Base-by-base conservation (phyloP, 306 rosid genomes). In the Amphicarpaea edgeworthii region DNA sequence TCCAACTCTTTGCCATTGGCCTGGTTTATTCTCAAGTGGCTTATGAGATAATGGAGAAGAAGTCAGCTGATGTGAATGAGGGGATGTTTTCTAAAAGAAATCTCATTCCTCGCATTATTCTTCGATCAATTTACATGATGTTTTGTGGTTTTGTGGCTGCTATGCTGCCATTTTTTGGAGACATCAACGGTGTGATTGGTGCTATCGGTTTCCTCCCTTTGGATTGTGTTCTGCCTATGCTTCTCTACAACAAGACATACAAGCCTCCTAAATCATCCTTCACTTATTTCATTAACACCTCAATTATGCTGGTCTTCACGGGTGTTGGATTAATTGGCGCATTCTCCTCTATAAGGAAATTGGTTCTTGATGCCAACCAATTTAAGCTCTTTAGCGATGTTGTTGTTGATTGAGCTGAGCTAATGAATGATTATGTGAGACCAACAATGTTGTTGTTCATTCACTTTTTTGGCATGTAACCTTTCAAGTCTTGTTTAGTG, bases 11-110 rank as follows among this genome's bases (percentile, higher is more conserved):
- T 42, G 97, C 97, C 82, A 91, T 91, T 77, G 92, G 86, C 78
- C 83, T 88, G 85, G 93, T 91, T 19, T 91, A 91, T 70, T 89
- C 96, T 23, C 93, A 91, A 87, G 96, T 91, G 16, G 93, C 96
- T 7, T 91, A 88, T 78, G 96, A 91, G 90, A 87, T 91, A 42
- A 91, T 91, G 90, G 96, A 91, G 82, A 86, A 80, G 81, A 70
- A 83, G 68, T 88, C 96, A 68, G 93, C 89, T 1, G 93, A 91
- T 78, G 87, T 72, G 68, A 81, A 68, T 12, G 86, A 89, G 55
- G 96, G 90, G 54, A 69, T 91, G 67, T 91, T 91, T 57, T 88
- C 93, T 6, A 89, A 82, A 71, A 80, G 96, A 74, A 91, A 91
- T 74, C 81, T 91, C 4, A 63, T 91, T 67, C 96, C 96, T 57